phyloP scores from a whole-genome alignment of 805 yeast genomes.

The Pichia occidentalis region DNA sequence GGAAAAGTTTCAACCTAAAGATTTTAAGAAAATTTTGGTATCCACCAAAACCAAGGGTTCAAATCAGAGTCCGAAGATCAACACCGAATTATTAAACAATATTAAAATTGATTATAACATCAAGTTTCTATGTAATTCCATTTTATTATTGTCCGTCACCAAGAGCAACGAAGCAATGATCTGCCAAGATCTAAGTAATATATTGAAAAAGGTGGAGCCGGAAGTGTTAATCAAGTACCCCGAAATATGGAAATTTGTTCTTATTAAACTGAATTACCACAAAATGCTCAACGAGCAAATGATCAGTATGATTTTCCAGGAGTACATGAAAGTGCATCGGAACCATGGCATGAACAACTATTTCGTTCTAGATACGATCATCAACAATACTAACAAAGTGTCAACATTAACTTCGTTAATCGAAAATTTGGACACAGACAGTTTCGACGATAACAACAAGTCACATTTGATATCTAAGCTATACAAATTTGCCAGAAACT shows the following conservation, averaged over 20 bases:
- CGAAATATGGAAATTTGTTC: constrained; percentile 28
- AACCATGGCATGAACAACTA: constrained; percentile 8
- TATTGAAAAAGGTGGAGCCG: constrained; percentile 17
- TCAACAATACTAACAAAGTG: constrained; percentile 16
- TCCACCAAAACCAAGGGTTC: background rate
- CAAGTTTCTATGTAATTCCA: constrained; percentile 26
- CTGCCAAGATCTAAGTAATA: constrained; percentile 16
- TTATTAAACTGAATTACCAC: constrained; percentile 22
- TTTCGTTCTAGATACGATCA: constrained; percentile 20
- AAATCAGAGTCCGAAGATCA: background rate
- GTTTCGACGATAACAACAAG: constrained; percentile 24
- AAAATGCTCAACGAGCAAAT: constrained; percentile 14
- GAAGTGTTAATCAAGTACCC: constrained; percentile 21
- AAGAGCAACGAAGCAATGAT: constrained; percentile 13
- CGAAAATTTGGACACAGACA: constrained; percentile 8
- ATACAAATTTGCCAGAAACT: constrained; percentile 21
- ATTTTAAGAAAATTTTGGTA: constrained; percentile 21
- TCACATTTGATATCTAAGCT: constrained; percentile 23
- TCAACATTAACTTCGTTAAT: constrained; percentile 13
- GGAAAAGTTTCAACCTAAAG: constrained; percentile 28
- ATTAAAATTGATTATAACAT: constrained; percentile 24
- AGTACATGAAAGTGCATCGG: constrained; percentile 15
- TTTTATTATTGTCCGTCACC: constrained; percentile 20
- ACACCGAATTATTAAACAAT: constrained; percentile 12
- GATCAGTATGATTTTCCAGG: constrained; percentile 15